Evolutionary conservation across 371 early-diverging fungal genomes (phyloP).

Genomic region (Encephalitozoon intestinalis): DNA sequence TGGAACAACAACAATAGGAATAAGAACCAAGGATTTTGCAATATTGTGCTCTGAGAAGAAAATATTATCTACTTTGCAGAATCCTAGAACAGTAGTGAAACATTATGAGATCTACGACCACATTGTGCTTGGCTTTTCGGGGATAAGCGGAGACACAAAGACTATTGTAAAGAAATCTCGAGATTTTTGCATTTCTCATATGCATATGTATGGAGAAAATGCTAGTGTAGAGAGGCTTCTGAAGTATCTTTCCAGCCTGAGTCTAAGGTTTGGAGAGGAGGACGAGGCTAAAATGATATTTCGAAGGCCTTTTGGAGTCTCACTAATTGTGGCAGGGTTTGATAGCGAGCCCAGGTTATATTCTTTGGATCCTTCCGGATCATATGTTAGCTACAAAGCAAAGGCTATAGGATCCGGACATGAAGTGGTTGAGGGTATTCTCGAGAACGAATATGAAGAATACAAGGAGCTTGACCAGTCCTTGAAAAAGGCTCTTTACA

Average conservation of each 20-base stretch:
- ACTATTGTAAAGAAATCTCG: conserved; percentile 54
- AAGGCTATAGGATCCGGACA: conserved; percentile 94
- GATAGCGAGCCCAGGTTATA: conserved; percentile 93
- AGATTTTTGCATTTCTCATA: conserved; percentile 50
- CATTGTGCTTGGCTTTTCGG: conserved; percentile 54
- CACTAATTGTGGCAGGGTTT: conserved; percentile 84
- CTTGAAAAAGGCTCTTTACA: conserved; percentile 74
- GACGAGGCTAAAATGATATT: conserved; percentile 58
- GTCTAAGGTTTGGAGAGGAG: conserved; percentile 59
- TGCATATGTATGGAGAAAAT: conserved; percentile 51
- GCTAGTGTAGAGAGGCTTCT: conserved; percentile 51
- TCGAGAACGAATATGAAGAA: conserved; percentile 72
- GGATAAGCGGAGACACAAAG: conserved; percentile 59
- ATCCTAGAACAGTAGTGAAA: conserved; percentile 54
- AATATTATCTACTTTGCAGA: conserved; percentile 53
- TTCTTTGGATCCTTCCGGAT: conserved; percentile 88
- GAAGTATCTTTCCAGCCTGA: conserved; percentile 50
- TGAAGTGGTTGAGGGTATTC: conserved; percentile 90
- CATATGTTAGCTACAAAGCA: conserved; percentile 77
- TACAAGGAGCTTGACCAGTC: conserved; percentile 76
- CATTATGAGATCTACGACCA: conserved; percentile 59
- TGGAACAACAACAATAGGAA: conserved; percentile 60
- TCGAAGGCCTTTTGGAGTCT: conserved; percentile 88
- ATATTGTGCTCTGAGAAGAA: conserved; percentile 61
- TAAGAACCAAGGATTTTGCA: conserved; percentile 48